Evolutionary conservation across 2,329 filamentous ascomycete species (phyloP).

Genomic region (Colletotrichum sp.): DNA sequence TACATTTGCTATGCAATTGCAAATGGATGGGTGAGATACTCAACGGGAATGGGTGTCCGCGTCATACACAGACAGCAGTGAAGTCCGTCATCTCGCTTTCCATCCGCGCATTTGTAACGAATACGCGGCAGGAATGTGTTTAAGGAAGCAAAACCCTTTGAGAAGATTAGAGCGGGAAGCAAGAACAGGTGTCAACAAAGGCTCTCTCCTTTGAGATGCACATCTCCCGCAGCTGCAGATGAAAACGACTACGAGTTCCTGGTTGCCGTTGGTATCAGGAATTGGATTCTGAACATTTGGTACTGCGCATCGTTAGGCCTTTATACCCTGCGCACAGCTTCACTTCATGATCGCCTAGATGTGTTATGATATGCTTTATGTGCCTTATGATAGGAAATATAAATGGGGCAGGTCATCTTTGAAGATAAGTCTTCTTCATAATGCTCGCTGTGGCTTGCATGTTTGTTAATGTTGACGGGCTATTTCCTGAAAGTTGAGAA

Average conservation of each 20-base stretch:
- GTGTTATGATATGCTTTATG: neutral
- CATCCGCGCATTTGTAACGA: neutral
- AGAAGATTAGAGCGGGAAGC: neutral
- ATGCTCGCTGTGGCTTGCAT: rapidly evolving
- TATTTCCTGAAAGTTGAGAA: neutral
- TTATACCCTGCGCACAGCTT: neutral
- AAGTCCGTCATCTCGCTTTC: neutral
- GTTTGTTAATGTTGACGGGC: rapidly evolving
- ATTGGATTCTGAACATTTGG: neutral
- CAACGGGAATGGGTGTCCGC: neutral
- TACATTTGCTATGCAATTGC: neutral
- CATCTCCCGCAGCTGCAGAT: too few species aligned
- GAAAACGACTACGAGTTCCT: neutral
- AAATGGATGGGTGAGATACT: neutral
- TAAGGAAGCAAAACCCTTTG: rapidly evolving
- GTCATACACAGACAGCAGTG: neutral
- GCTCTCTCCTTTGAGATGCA: neutral
- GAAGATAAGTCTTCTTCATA: neutral
- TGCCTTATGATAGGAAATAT: neutral
- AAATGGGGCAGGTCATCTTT: neutral
- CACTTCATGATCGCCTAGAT: neutral
- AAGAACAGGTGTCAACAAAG: neutral
- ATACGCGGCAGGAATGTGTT: neutral
- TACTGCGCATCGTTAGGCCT: neutral
- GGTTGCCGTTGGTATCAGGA: neutral